Conservation (phyloP, 1,284 basidiomycete genomes). For the Ustilago nuda region DNA sequence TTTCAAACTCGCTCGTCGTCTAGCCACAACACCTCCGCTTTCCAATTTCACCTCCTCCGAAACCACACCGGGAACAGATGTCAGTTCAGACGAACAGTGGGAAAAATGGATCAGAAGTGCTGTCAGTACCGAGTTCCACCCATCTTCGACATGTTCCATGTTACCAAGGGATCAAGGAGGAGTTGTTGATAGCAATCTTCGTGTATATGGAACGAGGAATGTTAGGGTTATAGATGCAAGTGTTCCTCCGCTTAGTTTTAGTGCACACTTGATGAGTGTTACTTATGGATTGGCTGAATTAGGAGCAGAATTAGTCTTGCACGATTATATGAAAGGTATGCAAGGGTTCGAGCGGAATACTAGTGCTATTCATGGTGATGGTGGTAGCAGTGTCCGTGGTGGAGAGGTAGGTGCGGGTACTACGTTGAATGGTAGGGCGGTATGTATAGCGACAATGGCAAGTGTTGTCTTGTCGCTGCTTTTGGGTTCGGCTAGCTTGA, state of each 20-base stretch:
- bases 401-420: neutral
- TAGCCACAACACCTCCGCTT: constrained; percentile 67
- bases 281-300: constrained; percentile 74
- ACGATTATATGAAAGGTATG: constrained; percentile 19
- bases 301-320: constrained; percentile 51
- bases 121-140: constrained; percentile 72
- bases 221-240: constrained; percentile 54
- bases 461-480: neutral
- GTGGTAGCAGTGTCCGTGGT: neutral
- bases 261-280: constrained; percentile 73
- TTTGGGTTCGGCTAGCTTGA: neutral
- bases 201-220: constrained; percentile 61
- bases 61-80: constrained; percentile 28
- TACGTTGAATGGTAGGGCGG: neutral
- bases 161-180: constrained; percentile 58
- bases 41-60: constrained; percentile 32
- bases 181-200: constrained; percentile 56
- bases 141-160: constrained; percentile 70
- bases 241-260: constrained; percentile 68
- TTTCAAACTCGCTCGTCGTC: constrained; percentile 73
- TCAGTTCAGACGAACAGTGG: constrained; percentile 72
- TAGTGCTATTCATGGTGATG: neutral
- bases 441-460: neutral
- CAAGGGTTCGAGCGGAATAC: neutral
- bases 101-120: constrained; percentile 71